Percentiles rank a stretch among this genome's conserved stretches.
Evolutionary conservation across 192 early-diverging fungal genomes (phyloP).

Genomic region (Kickxella alabastrina): DNA sequence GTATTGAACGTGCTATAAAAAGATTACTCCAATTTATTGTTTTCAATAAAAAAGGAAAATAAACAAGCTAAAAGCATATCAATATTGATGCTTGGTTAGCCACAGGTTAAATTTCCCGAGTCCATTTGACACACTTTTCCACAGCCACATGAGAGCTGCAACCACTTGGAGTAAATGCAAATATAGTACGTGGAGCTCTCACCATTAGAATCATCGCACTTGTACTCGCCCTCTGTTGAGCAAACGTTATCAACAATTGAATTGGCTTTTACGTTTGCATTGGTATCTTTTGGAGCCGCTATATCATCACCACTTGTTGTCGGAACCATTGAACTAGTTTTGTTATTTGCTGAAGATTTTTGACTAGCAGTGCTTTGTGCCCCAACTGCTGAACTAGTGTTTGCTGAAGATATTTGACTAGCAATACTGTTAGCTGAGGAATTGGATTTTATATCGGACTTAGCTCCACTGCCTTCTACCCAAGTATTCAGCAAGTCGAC

Average conservation of each 20-base stretch:
- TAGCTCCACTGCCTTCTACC: not conserved
- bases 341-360: no score
- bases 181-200: conserved; percentile 2
- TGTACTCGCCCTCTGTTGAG: not conserved
- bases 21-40: no score
- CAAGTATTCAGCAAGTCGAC: conserved; percentile 24
- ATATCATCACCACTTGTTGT: not conserved
- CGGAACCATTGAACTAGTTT: not conserved
- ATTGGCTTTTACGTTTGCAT: not conserved
- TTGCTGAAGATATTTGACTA: no score
- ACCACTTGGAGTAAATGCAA: conserved; percentile 4
- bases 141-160: conserved; percentile 1
- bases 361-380: no score
- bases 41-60: no score
- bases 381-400: no score
- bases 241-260: not conserved
- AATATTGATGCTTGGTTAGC: no score
- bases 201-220: not conserved
- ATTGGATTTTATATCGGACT: no score
- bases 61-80: no score
- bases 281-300: not conserved
- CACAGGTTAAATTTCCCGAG: no score
- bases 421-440: no score
- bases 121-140: conserved; percentile 1
- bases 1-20: no score